These are phyloP conservation scores for Nannizzia gypsea DNA, from an alignment of 2,329 filamentous ascomycete species.

Conservation along the genomic window DNA sequence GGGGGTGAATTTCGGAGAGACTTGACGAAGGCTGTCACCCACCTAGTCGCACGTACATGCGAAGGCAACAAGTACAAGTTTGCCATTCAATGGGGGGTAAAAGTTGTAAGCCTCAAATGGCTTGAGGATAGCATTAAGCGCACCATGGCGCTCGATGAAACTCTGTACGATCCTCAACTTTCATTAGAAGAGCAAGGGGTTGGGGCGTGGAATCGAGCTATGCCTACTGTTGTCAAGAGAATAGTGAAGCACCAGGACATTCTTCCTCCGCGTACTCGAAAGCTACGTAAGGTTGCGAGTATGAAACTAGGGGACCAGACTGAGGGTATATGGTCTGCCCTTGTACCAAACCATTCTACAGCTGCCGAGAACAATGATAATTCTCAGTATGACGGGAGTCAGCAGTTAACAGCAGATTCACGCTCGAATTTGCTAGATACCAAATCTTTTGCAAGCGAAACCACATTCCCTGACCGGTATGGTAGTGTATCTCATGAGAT, in stretches of 20 bases:
- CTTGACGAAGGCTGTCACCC: slow-evolving; percentile 72
- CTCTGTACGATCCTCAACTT: slow-evolving; percentile 65
- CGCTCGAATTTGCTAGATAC: slow-evolving; percentile 23
- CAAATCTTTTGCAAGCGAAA: slow-evolving; percentile 30
- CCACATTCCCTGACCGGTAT: slow-evolving; percentile 21
- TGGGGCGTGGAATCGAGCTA: slow-evolving; percentile 58
- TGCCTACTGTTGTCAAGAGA: slow-evolving; percentile 18
- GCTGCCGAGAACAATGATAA: slow-evolving; percentile 7
- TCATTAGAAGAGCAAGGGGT: slow-evolving; percentile 59
- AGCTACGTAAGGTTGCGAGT: slow-evolving; percentile 78
- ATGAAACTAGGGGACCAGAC: slow-evolving; percentile 69
- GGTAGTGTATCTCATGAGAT: slow-evolving; percentile 14
- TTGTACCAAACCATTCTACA: slow-evolving; percentile 28
- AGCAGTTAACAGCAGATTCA: slow-evolving; percentile 12
- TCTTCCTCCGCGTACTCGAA: slow-evolving; percentile 54
- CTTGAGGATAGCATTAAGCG: slow-evolving; percentile 68
- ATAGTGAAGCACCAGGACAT: slow-evolving; percentile 34
- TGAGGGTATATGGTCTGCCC: slow-evolving; percentile 81
- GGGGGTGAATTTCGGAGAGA: slow-evolving; percentile 82
- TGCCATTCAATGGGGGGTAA: slow-evolving; percentile 70
- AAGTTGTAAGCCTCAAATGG: slow-evolving; percentile 74
- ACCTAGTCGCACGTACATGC: slow-evolving; percentile 68
- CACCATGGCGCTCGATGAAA: slow-evolving; percentile 83
- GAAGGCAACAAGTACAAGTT: slow-evolving; percentile 83
- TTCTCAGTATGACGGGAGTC: slow-evolving; percentile 14